Base-by-base conservation (phyloP, 768 basidiomycete genomes). In the Lactifluus pinguis region DNA sequence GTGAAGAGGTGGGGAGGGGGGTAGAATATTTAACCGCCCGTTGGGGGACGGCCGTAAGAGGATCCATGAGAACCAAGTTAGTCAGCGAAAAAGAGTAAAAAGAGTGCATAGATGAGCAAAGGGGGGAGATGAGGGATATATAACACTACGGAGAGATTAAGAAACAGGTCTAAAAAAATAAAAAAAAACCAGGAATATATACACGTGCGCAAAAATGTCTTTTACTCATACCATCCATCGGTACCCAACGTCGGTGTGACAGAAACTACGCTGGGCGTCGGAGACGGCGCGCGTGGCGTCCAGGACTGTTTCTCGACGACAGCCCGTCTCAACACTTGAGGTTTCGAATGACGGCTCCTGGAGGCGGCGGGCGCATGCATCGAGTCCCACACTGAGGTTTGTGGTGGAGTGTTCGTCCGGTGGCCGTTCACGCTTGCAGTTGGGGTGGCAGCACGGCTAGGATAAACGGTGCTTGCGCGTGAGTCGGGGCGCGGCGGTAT, bases 261-360 rank as follows among this genome's bases (percentile, higher is more conserved):
- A 21, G 87, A 89, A n/a, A 86, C 84, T 1, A 76, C 81, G 68
- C 91, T 92, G 29, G 83, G 84, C 30, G 90, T 84, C 8, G 91
- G 91, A 1, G 90, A 92, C 14, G 84, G 78, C 19, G 75, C 69
- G 45, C 75, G 72, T 3, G 56, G 58, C 61, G 64, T 50, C 68
- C 74, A 69, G 67, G 69, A 21, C 14, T 45, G 49, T 15, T 19
- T 42, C 1, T 36, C 21, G n/a, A 45, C 21, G 15, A 47, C 50
- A 41, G 5, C 32, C 19, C 21, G 21, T 6, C 21, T 58, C 10
- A 36, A 2, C 11, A 45, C 7, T 30, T 55, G 54, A 42, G 47
- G 63, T 48, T 47, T 68, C 19, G 79, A 6, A 17, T 21, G n/a
- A n/a, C 39, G 48, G 13, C 6, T 6, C 15, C 11, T 38, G 10